Conservation (phyloP, 1,284 basidiomycete genomes). For the Somion occarium region DNA sequence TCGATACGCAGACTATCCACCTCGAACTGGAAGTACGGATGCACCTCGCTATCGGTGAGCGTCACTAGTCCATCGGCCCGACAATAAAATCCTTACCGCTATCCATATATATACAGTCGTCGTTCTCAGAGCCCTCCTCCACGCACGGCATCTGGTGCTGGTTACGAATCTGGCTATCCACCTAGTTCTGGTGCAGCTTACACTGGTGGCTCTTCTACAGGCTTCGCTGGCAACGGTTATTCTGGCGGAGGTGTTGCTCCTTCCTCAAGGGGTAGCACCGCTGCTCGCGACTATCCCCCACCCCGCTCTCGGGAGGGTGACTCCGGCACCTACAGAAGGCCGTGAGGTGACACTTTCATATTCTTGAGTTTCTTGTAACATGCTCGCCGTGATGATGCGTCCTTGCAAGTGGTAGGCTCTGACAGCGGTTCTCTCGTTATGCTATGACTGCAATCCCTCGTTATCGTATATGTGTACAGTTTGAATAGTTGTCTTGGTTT, state of each 20-base stretch:
- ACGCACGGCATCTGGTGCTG: constrained; percentile 31
- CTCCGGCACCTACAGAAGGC: constrained; percentile 34
- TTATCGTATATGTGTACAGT: neutral
- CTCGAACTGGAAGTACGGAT: constrained; percentile 36
- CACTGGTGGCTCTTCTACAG: constrained; percentile 32
- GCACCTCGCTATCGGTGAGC: constrained; percentile 51
- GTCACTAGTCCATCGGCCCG: constrained; percentile 4
- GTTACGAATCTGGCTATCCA: constrained; percentile 36
- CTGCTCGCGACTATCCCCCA: constrained; percentile 57
- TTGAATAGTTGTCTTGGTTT: constrained; percentile 1
- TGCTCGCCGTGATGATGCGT: neutral
- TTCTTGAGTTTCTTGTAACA: neutral
- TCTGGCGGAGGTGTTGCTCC: constrained; percentile 34
- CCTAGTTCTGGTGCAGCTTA: constrained; percentile 44
- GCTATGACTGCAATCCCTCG: neutral
- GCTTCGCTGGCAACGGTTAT: constrained; percentile 42
- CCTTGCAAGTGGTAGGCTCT: neutral
- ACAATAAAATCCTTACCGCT: neutral
- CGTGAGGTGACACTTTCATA: constrained; percentile 17
- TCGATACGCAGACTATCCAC: constrained; percentile 56
- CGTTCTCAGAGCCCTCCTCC: constrained; percentile 65
- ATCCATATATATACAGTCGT: constrained; percentile 38
- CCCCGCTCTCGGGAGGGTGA: constrained; percentile 47
- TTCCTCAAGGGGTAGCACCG: constrained; percentile 33
- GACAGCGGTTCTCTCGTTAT: neutral